Base-by-base conservation (phyloP, 2,329 filamentous ascomycete species). In the Penicillium aurantiogriseum region DNA sequence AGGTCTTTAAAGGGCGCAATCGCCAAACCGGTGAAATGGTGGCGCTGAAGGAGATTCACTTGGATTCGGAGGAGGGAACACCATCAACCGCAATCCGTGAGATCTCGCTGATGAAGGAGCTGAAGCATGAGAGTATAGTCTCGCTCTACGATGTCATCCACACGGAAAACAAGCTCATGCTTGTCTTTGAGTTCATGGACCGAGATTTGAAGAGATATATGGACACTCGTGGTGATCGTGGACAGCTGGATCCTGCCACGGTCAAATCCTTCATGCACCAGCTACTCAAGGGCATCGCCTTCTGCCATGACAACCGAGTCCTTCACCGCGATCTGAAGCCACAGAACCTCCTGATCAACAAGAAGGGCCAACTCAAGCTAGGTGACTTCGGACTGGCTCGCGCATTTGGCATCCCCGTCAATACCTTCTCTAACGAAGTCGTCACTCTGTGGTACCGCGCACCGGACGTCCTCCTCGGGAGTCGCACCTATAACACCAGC, bases 201-300 rank as follows among this genome's bases (percentile, higher is more conserved):
- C 92, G 92, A 73, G 94, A 99, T 71, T 80, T 99, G 11, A 99
- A 99, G 81, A 91, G 95, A 73, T 97, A 97, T 78, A 99, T 99
- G 94, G 94, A 99, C 74, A 90, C 88, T 7, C 84, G 92, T 57
- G 92, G 92, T 69, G 91, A 97, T 67, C 85, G 92, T 51, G 93
- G 94, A 60, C 91, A 92, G 48, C 83, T 99, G 54, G 92, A 96
- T 73, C 90, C 91, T 39, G 79, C 84, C 55, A 94, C 91, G 54
- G 97, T 99, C 84, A 97, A 97, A 80, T 95, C 91, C 25, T 99
- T 97, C 83, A 97, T 97, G 93, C 94, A 93, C 78, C 94, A 99
- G 79, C 85, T 99, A 33, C 86, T 97, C 61, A 88, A 91, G 69
- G 94, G 94, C 54, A 97, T 97, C 70, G 92, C 94, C 61, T 99